phyloP scores from a whole-genome alignment of 2,329 filamentous ascomycete species.

The Davidsoniella eucalypti region DNA sequence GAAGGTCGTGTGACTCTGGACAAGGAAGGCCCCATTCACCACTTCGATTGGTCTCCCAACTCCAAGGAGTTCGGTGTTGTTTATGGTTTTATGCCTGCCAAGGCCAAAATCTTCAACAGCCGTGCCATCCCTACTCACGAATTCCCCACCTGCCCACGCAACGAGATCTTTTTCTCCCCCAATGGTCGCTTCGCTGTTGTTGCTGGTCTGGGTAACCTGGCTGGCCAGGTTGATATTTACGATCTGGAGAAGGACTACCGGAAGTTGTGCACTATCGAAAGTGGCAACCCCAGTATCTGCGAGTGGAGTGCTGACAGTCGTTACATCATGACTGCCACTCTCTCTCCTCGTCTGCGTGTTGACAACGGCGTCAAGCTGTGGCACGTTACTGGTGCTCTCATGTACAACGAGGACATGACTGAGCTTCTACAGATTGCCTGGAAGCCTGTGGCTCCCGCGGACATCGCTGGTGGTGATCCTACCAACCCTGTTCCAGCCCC shows the following conservation, averaged over 20 bases:
- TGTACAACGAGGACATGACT: conserved; percentile 91
- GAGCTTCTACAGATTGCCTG: conserved; percentile 85
- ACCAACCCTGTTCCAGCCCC: conserved; percentile 58
- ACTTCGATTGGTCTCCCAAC: conserved; percentile 96
- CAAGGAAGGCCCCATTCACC: conserved; percentile 95
- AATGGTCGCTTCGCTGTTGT: conserved; percentile 85
- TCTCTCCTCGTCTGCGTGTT: conserved; percentile 82
- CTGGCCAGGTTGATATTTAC: conserved; percentile 94
- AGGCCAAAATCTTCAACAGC: conserved; percentile 94
- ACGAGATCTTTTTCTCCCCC: conserved; percentile 89
- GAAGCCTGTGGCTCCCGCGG: conserved; percentile 55
- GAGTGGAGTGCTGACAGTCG: conserved; percentile 94
- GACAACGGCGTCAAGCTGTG: conserved; percentile 94
- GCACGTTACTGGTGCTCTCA: conserved; percentile 74
- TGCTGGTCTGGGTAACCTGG: conserved; percentile 92
- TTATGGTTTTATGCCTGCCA: conserved; percentile 98
- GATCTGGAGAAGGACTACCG: conserved; percentile 78
- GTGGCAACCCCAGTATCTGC: conserved; percentile 88
- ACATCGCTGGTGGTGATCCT: conserved; percentile 48
- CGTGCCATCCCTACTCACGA: conserved; percentile 68
- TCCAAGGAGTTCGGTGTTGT: conserved; percentile 95
- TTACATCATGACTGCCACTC: conserved; percentile 94
- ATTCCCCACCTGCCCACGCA: conserved; percentile 76
- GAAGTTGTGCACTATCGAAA: conserved; percentile 88
- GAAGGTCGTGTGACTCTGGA: conserved; percentile 85